phyloP scores from a whole-genome alignment of 352 stramenopile species.

The Phytophthora citricola region DNA sequence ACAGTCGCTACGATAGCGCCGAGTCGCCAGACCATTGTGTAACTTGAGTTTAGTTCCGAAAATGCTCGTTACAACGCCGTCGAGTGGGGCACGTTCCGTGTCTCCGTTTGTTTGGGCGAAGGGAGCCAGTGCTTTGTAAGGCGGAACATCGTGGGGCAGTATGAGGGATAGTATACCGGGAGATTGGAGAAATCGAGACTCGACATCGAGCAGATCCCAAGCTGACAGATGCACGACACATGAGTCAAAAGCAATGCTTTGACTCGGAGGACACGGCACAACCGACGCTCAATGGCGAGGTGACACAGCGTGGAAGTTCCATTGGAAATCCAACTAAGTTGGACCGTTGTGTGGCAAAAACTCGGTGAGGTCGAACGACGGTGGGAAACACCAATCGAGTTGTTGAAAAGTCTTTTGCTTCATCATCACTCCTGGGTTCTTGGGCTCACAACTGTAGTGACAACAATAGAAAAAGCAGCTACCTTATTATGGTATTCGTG shows the following conservation, averaged over 20 bases:
- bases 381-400: background rate
- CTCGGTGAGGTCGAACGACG: constrained; percentile 3
- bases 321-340: background rate
- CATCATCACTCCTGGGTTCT: no score
- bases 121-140: constrained; percentile 24
- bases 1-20: constrained; percentile 22
- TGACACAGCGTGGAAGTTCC: background rate
- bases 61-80: constrained; percentile 13
- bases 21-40: constrained; percentile 32
- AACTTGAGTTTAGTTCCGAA: constrained; percentile 7
- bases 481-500: no score
- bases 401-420: background rate
- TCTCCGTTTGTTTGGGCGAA: constrained; percentile 16
- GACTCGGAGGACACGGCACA: background rate
- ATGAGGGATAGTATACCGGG: constrained; percentile 18
- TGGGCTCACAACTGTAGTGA: no score
- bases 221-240: background rate
- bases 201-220: constrained; percentile 32
- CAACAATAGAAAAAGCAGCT: no score
- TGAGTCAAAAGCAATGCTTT: no score
- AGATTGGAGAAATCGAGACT: constrained; percentile 7
- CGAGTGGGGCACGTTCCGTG: constrained; percentile 25
- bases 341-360: constrained; percentile 1
- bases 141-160: constrained; percentile 14
- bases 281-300: background rate